Evolutionary conservation across 164 flowering plant species (phyloP), one percentile per base, ranked within the genome.

Genomic region (Chloranthus sessilifolius): DNA sequence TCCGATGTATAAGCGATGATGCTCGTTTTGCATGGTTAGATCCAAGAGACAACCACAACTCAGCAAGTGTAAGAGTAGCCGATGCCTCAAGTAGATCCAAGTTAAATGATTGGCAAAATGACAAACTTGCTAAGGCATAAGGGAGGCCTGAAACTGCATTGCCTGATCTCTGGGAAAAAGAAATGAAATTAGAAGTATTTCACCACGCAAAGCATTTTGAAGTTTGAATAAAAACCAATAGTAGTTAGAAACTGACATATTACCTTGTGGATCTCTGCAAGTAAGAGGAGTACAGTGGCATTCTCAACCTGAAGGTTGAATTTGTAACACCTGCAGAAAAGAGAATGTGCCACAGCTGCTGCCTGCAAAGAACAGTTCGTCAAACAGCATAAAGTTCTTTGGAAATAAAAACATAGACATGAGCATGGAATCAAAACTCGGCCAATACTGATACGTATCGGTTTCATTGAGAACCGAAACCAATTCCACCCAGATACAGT

Each of bases 81-180:
- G 96, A 80, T 30, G 96, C 99, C 76, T 75, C 85, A 6, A 92
- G 92, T 58, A 92, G 95, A 75, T 92, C 99, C 77, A 86, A 65
- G 62, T 92, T 88, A 58, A 84, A 82, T 36, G 91, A 78, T 67
- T 82, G 85, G 63, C 99, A 92, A 73, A 77, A 92, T 20, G 94
- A 86, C 63, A 92, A 81, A 67, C 97, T 78, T 36, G 99, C 99
- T 58, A 88, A 67, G 36, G 82, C 96, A 70, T 38, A 36, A 2
- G 42, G 43, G 44, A 36, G 53, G 16, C 30, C 47, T 2, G 9
- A 23, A 20, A 36, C 38, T 25, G 41, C 41, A 25, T 45, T 24
- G 37, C 38, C 57, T 50, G 30, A 23, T 50, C 25, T 37, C 54
- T 36, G 42, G 37, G 7, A 21, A 44, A 44, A 25, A 25, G 26